phyloP scores from a whole-genome alignment of 129 eudicot species.

The Arctium minus region DNA sequence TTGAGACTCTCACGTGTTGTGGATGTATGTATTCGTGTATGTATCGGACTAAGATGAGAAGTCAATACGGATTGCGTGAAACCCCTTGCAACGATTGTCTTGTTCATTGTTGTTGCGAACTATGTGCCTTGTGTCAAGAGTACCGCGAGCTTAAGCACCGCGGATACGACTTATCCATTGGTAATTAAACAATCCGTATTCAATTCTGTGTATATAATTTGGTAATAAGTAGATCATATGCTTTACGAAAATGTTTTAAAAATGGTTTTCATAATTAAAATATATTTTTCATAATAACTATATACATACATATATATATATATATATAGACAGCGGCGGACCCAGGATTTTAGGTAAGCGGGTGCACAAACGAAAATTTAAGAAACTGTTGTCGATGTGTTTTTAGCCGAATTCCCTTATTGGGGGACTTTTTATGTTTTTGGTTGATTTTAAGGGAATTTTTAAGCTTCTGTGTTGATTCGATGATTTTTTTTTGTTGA shows the following conservation, averaged over 20 bases:
- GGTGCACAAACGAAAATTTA: too few relatives aligned
- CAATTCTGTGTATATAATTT: neutral
- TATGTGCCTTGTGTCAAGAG: constrained; percentile 66
- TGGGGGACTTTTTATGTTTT: too few relatives aligned
- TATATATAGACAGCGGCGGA: neutral
- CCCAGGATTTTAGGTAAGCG: neutral
- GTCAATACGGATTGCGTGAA: constrained; percentile 33
- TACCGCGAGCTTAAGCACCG: constrained; percentile 65
- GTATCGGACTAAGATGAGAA: constrained; percentile 54
- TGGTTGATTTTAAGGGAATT: too few relatives aligned
- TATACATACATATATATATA: too few relatives aligned
- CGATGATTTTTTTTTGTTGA: too few relatives aligned
- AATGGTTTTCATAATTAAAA: neutral
- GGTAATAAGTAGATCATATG: neutral
- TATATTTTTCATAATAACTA: neutral
- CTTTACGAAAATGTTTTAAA: neutral
- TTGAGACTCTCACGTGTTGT: constrained; percentile 20
- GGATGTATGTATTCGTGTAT: constrained; percentile 50
- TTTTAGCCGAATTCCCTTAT: too few relatives aligned
- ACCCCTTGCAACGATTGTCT: constrained; percentile 48
- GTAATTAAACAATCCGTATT: neutral
- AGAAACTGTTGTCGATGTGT: too few relatives aligned
- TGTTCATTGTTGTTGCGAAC: constrained; percentile 49
- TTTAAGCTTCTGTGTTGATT: too few relatives aligned
- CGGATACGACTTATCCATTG: constrained; percentile 49